These are phyloP conservation scores for Kondoa subrosea DNA, from an alignment of 768 basidiomycete species.

Conservation along the genomic window DNA sequence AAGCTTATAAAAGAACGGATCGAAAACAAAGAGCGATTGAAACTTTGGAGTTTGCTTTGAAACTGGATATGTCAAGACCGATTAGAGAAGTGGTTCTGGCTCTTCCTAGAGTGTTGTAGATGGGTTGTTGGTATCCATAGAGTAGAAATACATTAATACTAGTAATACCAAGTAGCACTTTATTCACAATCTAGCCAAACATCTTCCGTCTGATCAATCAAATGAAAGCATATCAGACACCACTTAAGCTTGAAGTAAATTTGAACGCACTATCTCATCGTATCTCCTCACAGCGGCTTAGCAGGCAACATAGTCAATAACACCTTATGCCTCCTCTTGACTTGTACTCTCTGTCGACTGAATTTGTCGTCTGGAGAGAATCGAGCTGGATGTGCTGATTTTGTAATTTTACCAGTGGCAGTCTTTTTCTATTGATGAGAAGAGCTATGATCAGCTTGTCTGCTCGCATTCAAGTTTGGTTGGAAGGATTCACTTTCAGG, in stretches of 20 bases:
- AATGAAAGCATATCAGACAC: too few relatives aligned
- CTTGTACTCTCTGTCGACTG: conserved; percentile 87
- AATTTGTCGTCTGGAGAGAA: conserved; percentile 99
- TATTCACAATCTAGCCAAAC: background rate
- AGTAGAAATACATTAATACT: too few relatives aligned
- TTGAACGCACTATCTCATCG: too few relatives aligned
- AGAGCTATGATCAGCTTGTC: background rate
- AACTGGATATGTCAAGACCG: conserved; percentile 33
- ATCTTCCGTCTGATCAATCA: background rate
- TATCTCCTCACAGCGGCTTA: conserved; percentile 69
- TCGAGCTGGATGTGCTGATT: conserved; percentile 93
- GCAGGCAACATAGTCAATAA: conserved; percentile 75
- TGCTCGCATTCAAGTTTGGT: background rate
- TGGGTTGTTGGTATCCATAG: too few relatives aligned
- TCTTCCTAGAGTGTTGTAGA: conserved; percentile 24
- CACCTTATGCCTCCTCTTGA: conserved; percentile 81
- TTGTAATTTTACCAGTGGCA: conserved; percentile 62
- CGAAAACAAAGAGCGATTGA: conserved; percentile 56
- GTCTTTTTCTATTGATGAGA: conserved; percentile 56
- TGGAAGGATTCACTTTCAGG: conserved; percentile 49
- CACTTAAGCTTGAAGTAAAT: too few relatives aligned
- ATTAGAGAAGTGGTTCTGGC: conserved; percentile 29
- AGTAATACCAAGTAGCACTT: too few relatives aligned
- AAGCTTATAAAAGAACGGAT: conserved; percentile 57
- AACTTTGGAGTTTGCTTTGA: conserved; percentile 52